A percentile compares a stretch with the other conserved stretches of the same genome.
These are phyloP conservation scores for Priceomyces castillae DNA, from an alignment of 805 yeast species.

Conservation along the genomic window DNA sequence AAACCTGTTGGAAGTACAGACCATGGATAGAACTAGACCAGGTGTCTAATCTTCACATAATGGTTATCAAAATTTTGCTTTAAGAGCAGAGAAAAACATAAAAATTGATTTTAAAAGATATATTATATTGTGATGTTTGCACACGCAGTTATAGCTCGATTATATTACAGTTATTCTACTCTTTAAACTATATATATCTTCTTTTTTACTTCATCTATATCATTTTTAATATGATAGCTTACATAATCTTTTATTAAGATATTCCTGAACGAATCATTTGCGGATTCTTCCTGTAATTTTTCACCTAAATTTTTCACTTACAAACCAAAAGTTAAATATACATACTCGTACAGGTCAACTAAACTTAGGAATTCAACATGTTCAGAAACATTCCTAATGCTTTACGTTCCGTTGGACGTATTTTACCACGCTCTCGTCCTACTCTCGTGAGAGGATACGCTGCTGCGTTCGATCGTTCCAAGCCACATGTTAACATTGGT, in stretches of 20 bases:
- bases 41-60: no score
- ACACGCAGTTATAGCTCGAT: no score
- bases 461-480: slow-evolving; percentile 89
- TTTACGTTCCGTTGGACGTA: slow-evolving; percentile 26
- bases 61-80: no score
- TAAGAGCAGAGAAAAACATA: no score
- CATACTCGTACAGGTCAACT: background rate
- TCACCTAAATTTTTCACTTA: background rate
- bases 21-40: background rate
- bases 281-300: background rate
- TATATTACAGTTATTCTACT: no score
- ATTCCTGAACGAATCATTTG: background rate
- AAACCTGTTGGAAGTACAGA: no score
- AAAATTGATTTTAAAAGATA: no score
- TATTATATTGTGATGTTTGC: no score
- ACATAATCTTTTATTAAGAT: background rate
- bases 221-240: background rate
- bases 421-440: slow-evolving; percentile 24
- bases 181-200: no score
- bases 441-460: slow-evolving; percentile 47
- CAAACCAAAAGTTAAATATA: background rate
- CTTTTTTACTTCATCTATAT: no score
- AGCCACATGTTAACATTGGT: slow-evolving; percentile 96
- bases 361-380: slow-evolving; percentile 16
- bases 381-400: slow-evolving; percentile 26